phyloP scores from a whole-genome alignment of 148 eudicot species.

The Rhododendron vialii region DNA sequence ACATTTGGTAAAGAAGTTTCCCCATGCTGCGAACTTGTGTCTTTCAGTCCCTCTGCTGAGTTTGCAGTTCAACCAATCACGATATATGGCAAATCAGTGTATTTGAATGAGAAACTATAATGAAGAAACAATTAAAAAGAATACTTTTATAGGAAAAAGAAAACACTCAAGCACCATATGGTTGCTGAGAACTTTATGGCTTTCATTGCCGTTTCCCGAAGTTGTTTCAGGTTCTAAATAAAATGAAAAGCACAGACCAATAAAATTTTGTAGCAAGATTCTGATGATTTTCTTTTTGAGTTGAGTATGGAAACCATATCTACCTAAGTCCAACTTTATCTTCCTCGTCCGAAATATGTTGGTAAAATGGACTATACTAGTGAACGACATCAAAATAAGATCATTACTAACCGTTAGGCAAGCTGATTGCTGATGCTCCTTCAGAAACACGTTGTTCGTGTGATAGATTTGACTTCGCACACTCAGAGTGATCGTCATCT shows the following conservation, averaged over 20 bases:
- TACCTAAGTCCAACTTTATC: not conserved
- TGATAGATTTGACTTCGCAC: not conserved
- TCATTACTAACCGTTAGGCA: slow-evolving; percentile 6
- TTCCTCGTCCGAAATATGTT: not conserved
- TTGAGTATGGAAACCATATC: not conserved
- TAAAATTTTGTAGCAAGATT: not conserved
- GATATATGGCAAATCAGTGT: not conserved
- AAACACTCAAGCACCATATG: not conserved
- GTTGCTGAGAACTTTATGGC: not conserved
- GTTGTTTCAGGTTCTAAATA: not conserved
- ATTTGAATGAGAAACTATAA: not conserved
- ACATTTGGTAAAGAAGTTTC: slow-evolving; percentile 10
- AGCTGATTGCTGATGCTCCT: slow-evolving; percentile 15
- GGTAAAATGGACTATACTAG: not conserved
- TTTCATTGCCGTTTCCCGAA: not conserved
- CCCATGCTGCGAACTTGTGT: not conserved
- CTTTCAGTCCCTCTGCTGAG: not conserved
- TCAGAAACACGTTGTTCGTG: slow-evolving; percentile 5
- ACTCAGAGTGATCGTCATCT: slow-evolving; percentile 8
- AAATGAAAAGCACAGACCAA: not conserved
- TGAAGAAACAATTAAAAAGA: not conserved
- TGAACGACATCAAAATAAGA: not conserved
- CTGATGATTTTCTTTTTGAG: not conserved
- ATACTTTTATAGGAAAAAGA: not conserved
- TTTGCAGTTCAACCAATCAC: not conserved